Evolutionary conservation across 2,329 filamentous ascomycete genomes (phyloP).

Genomic region (Ustilaginoidea virens): DNA sequence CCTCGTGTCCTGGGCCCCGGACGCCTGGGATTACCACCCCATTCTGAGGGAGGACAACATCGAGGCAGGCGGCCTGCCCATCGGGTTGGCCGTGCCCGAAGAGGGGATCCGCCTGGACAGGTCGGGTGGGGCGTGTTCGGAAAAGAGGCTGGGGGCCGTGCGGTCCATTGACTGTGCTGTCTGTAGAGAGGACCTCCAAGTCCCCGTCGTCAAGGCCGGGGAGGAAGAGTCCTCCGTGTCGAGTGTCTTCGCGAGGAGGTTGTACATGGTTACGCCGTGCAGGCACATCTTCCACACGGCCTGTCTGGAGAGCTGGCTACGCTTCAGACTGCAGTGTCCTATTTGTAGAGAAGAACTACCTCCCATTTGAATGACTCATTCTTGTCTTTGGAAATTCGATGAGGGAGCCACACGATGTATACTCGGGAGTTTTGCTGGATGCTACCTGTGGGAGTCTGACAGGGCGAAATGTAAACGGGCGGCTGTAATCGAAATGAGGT

Average conservation of each 20-base stretch:
- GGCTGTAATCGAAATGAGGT: too few species aligned
- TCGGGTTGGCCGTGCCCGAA: constrained; percentile 39
- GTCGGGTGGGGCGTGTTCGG: background rate
- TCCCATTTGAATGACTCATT: constrained; percentile 54
- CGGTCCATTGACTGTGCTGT: constrained; percentile 77
- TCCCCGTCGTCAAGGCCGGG: constrained; percentile 57
- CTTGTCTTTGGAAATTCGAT: too few species aligned
- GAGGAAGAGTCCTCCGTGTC: constrained; percentile 39
- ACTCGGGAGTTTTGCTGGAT: too few species aligned
- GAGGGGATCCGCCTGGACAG: constrained; percentile 4
- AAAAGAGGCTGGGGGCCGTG: constrained; percentile 9
- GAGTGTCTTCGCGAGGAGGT: constrained; percentile 60
- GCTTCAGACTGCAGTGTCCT: constrained; percentile 81
- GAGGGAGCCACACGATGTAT: too few species aligned
- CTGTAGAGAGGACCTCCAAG: constrained; percentile 81
- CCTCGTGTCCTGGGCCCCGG: constrained; percentile 49
- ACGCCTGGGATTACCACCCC: constrained; percentile 90
- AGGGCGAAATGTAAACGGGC: too few species aligned
- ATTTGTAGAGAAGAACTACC: constrained; percentile 86
- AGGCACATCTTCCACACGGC: constrained; percentile 86
- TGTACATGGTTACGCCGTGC: constrained; percentile 96
- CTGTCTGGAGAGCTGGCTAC: constrained; percentile 94
- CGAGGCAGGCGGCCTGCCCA: constrained; percentile 66
- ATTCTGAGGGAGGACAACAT: constrained; percentile 69
- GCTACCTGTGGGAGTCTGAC: too few species aligned